Percentiles rank a stretch among this genome's conserved stretches.
Evolutionary conservation across 2,329 filamentous ascomycete genomes (phyloP).

Genomic region (Didymellaceae sp.): DNA sequence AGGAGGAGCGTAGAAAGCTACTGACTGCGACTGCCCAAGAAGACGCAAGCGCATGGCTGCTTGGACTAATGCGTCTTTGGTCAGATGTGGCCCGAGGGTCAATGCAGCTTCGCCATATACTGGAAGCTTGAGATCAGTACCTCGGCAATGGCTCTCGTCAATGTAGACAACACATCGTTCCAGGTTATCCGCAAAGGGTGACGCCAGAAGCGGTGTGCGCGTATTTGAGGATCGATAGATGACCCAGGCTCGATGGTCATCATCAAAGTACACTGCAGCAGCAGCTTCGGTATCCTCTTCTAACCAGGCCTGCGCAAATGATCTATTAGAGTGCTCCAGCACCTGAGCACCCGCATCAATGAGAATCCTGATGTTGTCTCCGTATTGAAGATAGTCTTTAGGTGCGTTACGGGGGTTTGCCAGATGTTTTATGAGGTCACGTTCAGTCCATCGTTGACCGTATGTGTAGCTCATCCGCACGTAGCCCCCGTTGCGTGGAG

Average conservation of each 20-base stretch:
- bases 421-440: slow-evolving; percentile 54
- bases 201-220: slow-evolving; percentile 57
- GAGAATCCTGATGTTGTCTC: slow-evolving; percentile 58
- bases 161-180: slow-evolving; percentile 63
- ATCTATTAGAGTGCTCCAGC: slow-evolving; percentile 64
- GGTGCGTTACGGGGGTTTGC: slow-evolving; percentile 6
- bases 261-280: slow-evolving; percentile 63
- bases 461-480: slow-evolving; percentile 33
- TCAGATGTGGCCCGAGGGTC: slow-evolving; percentile 63
- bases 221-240: slow-evolving; percentile 49
- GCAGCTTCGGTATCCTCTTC: slow-evolving; percentile 51
- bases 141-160: slow-evolving; percentile 67
- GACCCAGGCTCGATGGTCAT: slow-evolving; percentile 55
- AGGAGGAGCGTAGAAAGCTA: slow-evolving; percentile 62
- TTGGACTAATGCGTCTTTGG: slow-evolving; percentile 69
- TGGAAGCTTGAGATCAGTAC: slow-evolving; percentile 66
- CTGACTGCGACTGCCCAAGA: slow-evolving; percentile 62
- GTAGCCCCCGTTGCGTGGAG: slow-evolving; percentile 59
- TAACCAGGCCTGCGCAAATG: slow-evolving; percentile 61
- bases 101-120: slow-evolving; percentile 57
- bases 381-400: not conserved
- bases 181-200: slow-evolving; percentile 62
- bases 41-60: slow-evolving; percentile 71
- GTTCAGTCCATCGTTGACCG: slow-evolving; percentile 53
- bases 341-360: slow-evolving; percentile 71